Conservation (phyloP, 2,329 filamentous ascomycete species). For the Cladorrhinum sp. region DNA sequence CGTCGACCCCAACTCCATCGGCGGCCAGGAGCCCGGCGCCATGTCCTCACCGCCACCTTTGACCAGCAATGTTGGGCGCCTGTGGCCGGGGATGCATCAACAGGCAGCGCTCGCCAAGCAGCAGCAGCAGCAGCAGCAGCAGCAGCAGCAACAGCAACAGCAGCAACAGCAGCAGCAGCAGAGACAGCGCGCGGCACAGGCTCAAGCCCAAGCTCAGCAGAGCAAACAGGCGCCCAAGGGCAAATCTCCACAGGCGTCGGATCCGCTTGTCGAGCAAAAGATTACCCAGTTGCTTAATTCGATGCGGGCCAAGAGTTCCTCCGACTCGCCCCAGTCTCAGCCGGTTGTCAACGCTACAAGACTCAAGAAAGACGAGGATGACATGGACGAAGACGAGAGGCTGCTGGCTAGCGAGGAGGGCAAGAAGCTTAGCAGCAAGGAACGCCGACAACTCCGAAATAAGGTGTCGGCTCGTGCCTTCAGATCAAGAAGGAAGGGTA, state of each 20-base stretch:
- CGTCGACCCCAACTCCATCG: constrained; percentile 72
- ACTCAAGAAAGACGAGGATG: constrained; percentile 89
- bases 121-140: constrained; percentile 65
- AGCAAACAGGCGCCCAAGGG: constrained; percentile 44
- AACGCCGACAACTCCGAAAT: constrained; percentile 94
- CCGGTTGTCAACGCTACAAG: constrained; percentile 66
- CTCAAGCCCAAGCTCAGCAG: constrained; percentile 50
- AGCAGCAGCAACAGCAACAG: too few relatives aligned
- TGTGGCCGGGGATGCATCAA: constrained; percentile 93
- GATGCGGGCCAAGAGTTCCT: constrained; percentile 72
- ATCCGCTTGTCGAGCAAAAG: constrained; percentile 82
- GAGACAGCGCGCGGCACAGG: constrained; percentile 59
- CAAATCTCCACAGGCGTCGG: constrained; percentile 53
- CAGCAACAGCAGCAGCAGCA: too few relatives aligned
- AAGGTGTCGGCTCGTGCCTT: constrained; percentile 98
- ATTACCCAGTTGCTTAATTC: constrained; percentile 90
- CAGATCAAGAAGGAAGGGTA: constrained; percentile 97
- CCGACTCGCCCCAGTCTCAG: constrained; percentile 47
- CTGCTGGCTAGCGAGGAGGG: constrained; percentile 94
- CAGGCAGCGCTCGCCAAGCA: constrained; percentile 75
- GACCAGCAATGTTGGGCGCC: constrained; percentile 62
- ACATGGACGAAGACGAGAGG: constrained; percentile 97
- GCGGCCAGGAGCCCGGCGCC: constrained; percentile 58
- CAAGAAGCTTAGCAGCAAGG: constrained; percentile 98
- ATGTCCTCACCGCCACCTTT: constrained; percentile 43